Base-by-base conservation (phyloP, 306 rosid genomes). In the Psophocarpus tetragonolobus region DNA sequence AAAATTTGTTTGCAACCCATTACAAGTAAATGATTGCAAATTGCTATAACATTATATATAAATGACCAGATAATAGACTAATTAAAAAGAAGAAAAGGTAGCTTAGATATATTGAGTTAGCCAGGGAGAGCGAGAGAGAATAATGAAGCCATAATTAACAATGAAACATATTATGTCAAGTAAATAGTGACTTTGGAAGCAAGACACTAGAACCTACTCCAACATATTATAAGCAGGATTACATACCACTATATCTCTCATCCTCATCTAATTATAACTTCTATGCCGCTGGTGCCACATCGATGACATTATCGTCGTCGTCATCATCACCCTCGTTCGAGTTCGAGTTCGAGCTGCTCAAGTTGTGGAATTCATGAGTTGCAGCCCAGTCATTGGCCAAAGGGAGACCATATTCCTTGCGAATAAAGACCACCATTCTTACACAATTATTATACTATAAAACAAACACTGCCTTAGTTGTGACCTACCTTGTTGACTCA, bases 201-300 rank as follows among this genome's bases (percentile, higher is more conserved):
- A 54, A n/a, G 14, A 13, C 26, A 50, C 33, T 48, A 26, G 10
- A 8, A n/a, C 6, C 48, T 14, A 18, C 20, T 45, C 18, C 17
- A 29, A 29, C 23, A 21, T 33, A 70, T n/a, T n/a, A n/a, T n/a
- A n/a, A n/a, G n/a, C n/a, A n/a, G n/a, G n/a, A n/a, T n/a, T n/a
- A n/a, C n/a, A n/a, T n/a, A n/a, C n/a, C n/a, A n/a, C n/a, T n/a
- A n/a, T n/a, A n/a, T n/a, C n/a, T n/a, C n/a, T n/a, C n/a, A n/a
- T n/a, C n/a, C n/a, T n/a, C n/a, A n/a, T n/a, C n/a, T n/a, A n/a
- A n/a, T n/a, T n/a, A n/a, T n/a, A n/a, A n/a, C 20, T 73, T 48
- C 20, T 76, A 87, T 1, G 93, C 91, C 0, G 93, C 93, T 2
- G 88, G 93, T 0, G 91, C 93, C 21, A 90, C 73, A 50, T 51